Base-by-base conservation (phyloP, 805 yeast genomes). In the Pichia paraexigua region DNA sequence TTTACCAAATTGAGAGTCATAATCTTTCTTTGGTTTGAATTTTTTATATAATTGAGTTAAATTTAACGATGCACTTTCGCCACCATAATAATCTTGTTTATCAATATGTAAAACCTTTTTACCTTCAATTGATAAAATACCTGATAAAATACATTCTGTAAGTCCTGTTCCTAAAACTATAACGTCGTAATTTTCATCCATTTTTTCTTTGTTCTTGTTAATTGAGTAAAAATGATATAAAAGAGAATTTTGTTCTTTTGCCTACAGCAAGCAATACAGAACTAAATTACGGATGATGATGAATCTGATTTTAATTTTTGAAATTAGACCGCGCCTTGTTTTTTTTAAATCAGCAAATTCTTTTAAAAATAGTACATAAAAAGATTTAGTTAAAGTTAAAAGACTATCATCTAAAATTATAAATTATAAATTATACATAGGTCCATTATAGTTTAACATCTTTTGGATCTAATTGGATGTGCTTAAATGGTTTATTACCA, bases 141-240 rank as follows among this genome's bases (percentile, higher is more conserved):
- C 99, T 1, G 97, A 89, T 44, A 94, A 78, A 54, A 94, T 85
- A 73, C 99, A 94, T 69, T 94, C 99, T 45, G 97, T 92, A 57
- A 94, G 78, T n/a, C 99, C 99, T 11, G 70, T 54, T 80, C 98
- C 99, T 54, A 92, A 77, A 27, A 92, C 97, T 60, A 94, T 92
- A 55, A 92, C 97, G 74, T 94, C 99, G 80, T 91, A 94, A 58
- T 87, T 81, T 70, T 91, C 97, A 71, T 94, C 98, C 96, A 94
- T 89, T 25, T 39, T 60, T 12, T 8, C 11, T 30, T 30, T 30
- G 13, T 30, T 37, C 28, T n/a, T 17, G 13, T 11, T 35, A 35
- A n/a, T 35, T 35, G 20, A 8, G 3, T 17, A 7, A 13, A 12
- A 35, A 15, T 13, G 37, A 13, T 32, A 3, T 15, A 32, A 15